phyloP scores from a whole-genome alignment of 2,329 filamentous ascomycete genomes.

The Fusarium tricinctum region DNA sequence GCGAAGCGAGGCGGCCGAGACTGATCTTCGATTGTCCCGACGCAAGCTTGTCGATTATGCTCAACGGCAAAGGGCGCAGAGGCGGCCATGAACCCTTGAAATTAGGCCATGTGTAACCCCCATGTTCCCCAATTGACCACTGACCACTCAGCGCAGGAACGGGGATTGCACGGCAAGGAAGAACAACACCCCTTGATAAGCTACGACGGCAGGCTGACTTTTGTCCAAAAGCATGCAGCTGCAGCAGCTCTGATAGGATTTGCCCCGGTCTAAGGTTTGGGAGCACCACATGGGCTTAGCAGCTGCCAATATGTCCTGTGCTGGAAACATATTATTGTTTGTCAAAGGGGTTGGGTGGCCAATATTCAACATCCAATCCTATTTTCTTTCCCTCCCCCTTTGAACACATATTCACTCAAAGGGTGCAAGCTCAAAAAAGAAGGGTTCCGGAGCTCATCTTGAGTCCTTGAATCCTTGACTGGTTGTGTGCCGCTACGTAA shows the following conservation, averaged over 20 bases:
- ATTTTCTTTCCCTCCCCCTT: not conserved
- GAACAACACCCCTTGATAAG: constrained; percentile 16
- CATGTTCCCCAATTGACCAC: constrained; percentile 22
- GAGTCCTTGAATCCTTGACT: constrained; percentile 8
- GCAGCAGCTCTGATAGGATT: constrained; percentile 43
- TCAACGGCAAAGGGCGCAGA: constrained; percentile 18
- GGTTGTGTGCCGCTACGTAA: constrained; percentile 24
- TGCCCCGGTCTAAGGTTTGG: constrained; percentile 3
- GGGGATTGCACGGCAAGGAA: constrained; percentile 30
- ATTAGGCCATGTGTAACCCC: constrained; percentile 19
- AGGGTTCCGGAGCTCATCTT: constrained; percentile 1
- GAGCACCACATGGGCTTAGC: constrained; percentile 40
- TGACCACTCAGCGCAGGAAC: constrained; percentile 33
- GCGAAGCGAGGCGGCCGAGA: constrained; percentile 38
- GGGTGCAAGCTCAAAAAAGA: constrained; percentile 4
- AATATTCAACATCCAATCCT: constrained; percentile 23
- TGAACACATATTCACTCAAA: constrained; percentile 23
- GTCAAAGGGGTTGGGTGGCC: constrained; percentile 24
- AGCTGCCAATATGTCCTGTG: constrained; percentile 24
- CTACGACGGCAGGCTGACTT: constrained; percentile 34
- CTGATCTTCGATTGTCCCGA: constrained; percentile 40
- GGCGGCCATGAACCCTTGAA: constrained; percentile 15
- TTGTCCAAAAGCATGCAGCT: constrained; percentile 45
- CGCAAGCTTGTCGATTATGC: constrained; percentile 24
- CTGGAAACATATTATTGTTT: constrained; percentile 31